phyloP scores from a whole-genome alignment of 2,329 filamentous ascomycete species.

The Aotearoamyces nothofagi region DNA sequence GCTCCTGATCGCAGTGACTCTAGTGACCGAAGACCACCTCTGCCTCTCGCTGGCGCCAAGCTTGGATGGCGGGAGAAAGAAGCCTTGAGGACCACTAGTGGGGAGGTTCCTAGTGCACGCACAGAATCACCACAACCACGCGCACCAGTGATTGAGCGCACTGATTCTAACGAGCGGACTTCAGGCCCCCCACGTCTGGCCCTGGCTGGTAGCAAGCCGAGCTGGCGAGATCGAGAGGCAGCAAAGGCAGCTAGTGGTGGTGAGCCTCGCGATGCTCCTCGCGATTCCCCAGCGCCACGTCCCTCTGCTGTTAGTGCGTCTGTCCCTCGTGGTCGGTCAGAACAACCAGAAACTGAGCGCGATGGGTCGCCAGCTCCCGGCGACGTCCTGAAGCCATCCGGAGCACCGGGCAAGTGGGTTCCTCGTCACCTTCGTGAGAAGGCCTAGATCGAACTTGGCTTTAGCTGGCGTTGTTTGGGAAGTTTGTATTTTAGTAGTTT shows the following conservation, averaged over 20 bases:
- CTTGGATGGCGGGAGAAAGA: constrained; percentile 63
- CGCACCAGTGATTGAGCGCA: constrained; percentile 25
- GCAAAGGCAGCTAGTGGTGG: constrained; percentile 25
- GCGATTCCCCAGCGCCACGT: constrained; percentile 15
- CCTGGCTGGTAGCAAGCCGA: constrained; percentile 31
- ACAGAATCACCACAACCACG: constrained; percentile 14
- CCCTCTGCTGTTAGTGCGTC: constrained; percentile 25
- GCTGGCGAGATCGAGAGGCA: constrained; percentile 45
- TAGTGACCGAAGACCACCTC: constrained; percentile 39
- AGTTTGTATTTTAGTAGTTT: too few relatives aligned
- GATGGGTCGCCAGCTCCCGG: constrained; percentile 22
- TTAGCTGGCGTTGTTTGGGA: background rate
- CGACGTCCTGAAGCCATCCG: constrained; percentile 35
- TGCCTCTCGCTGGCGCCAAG: constrained; percentile 45
- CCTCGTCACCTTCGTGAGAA: constrained; percentile 29
- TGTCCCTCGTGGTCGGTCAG: constrained; percentile 28
- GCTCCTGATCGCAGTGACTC: constrained; percentile 32
- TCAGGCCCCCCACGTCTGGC: constrained; percentile 36
- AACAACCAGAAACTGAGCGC: constrained; percentile 24
- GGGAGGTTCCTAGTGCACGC: constrained; percentile 13
- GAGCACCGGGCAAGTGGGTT: constrained; percentile 43
- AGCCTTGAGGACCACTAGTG: constrained; percentile 27
- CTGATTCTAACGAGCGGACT: constrained; percentile 27
- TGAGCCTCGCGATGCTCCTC: constrained; percentile 7
- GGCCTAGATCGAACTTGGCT: constrained; percentile 3